A percentile compares a stretch with the other conserved stretches of the same genome.
Conservation (phyloP, 495 filamentous ascomycete species). For the Aspergillus kassunensis region DNA sequence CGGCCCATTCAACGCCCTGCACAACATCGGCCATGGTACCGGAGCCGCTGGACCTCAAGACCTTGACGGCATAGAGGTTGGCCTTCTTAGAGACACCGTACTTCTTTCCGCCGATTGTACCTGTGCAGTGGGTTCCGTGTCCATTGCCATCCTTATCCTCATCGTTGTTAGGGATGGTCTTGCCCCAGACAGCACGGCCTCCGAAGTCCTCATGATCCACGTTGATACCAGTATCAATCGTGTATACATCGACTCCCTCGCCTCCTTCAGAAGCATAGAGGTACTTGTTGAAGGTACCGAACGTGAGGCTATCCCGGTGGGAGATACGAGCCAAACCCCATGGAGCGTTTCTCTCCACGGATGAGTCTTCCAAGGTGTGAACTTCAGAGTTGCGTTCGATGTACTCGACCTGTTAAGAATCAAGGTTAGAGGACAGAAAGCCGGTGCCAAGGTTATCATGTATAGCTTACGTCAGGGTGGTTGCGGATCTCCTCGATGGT, state of each 20-base stretch:
- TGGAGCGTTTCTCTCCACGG: constrained; percentile 82
- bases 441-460: not conserved
- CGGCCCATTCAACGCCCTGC: constrained; percentile 96
- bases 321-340: constrained; percentile 99
- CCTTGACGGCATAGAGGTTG: constrained; percentile 94
- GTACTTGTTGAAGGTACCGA: constrained; percentile 97
- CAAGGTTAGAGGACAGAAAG: constrained; percentile 7
- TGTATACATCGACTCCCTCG: constrained; percentile 98
- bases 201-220: constrained; percentile 92
- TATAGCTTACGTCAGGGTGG: constrained; percentile 88
- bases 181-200: constrained; percentile 91
- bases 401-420: constrained; percentile 73
- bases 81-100: constrained; percentile 99
- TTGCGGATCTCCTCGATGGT: constrained; percentile 90
- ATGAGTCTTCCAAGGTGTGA: constrained; percentile 59
- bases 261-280: constrained; percentile 86
- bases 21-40: constrained; percentile 98
- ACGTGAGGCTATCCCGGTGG: constrained; percentile 79
- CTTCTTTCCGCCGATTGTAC: constrained; percentile 95
- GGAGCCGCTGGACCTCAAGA: constrained; percentile 93
- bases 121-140: constrained; percentile 99
- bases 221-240: constrained; percentile 98
- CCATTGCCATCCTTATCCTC: constrained; percentile 93
- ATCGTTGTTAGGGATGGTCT: constrained; percentile 85
- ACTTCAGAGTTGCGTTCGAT: constrained; percentile 93